Percentiles rank a stretch among this genome's conserved stretches.
Evolutionary conservation across 1,284 basidiomycete species (phyloP).

Genomic region (Ustilago tritici): DNA sequence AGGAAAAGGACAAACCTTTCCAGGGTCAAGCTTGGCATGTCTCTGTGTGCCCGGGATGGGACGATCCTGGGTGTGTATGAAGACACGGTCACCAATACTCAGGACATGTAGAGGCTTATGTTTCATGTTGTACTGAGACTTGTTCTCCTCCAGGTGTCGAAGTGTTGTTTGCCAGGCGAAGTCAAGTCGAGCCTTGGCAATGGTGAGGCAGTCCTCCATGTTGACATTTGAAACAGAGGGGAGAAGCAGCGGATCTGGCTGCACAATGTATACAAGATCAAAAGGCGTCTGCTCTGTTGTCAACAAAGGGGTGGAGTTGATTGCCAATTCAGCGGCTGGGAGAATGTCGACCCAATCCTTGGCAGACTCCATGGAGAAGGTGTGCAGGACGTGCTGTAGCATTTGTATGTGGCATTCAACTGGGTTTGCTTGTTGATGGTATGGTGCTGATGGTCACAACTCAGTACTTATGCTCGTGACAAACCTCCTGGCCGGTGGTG

Average conservation of each 20-base stretch:
- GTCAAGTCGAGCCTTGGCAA: neutral
- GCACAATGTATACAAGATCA: neutral
- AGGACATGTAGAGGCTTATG: neutral
- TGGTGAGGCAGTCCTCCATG: neutral
- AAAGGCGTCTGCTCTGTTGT: neutral
- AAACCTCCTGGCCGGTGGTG: neutral
- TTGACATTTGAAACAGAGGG: neutral
- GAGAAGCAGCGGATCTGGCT: neutral
- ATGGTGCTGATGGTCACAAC: neutral
- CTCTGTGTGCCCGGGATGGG: neutral
- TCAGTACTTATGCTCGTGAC: neutral
- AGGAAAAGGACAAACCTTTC: neutral
- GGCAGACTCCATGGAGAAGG: neutral
- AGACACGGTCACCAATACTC: neutral
- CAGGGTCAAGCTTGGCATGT: neutral
- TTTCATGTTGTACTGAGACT: neutral
- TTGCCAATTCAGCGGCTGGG: too few species aligned
- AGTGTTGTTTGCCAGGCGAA: neutral
- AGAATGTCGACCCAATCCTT: too few species aligned
- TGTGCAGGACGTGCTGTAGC: neutral
- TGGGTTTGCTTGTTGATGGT: constrained; percentile 8
- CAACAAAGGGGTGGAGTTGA: neutral
- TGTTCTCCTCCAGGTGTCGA: neutral
- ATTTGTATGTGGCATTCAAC: neutral
- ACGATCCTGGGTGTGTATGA: neutral